A percentile compares a stretch with the other conserved stretches of the same genome.
Evolutionary conservation across 495 filamentous ascomycete genomes (phyloP).

Genomic region (Talaromyces borbonicus): DNA sequence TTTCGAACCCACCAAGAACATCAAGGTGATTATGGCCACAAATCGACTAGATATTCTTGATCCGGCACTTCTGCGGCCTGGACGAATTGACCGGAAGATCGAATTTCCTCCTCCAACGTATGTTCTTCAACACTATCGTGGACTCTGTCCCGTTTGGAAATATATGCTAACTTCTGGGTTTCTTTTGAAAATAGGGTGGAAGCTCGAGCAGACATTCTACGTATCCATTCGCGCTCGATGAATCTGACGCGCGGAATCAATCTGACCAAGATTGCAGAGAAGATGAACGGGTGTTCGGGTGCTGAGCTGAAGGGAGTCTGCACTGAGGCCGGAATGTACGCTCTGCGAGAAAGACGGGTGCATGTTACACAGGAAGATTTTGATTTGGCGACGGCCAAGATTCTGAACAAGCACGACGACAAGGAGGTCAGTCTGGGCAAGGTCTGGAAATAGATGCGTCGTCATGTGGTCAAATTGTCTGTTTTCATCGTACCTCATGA

Average conservation of each 20-base stretch:
- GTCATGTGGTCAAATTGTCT: not conserved
- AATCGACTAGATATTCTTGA: constrained; percentile 97
- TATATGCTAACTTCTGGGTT: constrained; percentile 12
- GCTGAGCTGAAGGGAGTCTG: constrained; percentile 97
- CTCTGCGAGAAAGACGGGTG: constrained; percentile 84
- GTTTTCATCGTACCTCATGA: not conserved
- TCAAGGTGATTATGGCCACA: constrained; percentile 99
- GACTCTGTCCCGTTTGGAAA: not conserved
- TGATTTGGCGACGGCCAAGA: constrained; percentile 96
- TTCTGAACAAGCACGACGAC: constrained; percentile 98
- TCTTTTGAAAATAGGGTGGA: constrained; percentile 50
- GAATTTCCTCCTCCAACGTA: constrained; percentile 94
- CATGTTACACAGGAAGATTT: constrained; percentile 99
- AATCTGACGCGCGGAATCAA: constrained; percentile 98
- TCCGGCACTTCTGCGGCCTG: constrained; percentile 84
- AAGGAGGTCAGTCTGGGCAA: constrained; percentile 88
- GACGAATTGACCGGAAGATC: constrained; percentile 97
- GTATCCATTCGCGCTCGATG: constrained; percentile 96
- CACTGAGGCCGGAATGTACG: constrained; percentile 97
- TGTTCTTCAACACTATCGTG: too few relatives aligned
- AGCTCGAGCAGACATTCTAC: constrained; percentile 92
- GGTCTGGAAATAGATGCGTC: constrained; percentile 68
- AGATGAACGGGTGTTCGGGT: constrained; percentile 98
- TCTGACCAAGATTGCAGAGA: constrained; percentile 95
- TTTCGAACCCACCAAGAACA: constrained; percentile 99